Percentiles rank a stretch among this genome's conserved stretches.
Conservation (phyloP, 495 filamentous ascomycete genomes). For the Achaetomiella virescens region DNA sequence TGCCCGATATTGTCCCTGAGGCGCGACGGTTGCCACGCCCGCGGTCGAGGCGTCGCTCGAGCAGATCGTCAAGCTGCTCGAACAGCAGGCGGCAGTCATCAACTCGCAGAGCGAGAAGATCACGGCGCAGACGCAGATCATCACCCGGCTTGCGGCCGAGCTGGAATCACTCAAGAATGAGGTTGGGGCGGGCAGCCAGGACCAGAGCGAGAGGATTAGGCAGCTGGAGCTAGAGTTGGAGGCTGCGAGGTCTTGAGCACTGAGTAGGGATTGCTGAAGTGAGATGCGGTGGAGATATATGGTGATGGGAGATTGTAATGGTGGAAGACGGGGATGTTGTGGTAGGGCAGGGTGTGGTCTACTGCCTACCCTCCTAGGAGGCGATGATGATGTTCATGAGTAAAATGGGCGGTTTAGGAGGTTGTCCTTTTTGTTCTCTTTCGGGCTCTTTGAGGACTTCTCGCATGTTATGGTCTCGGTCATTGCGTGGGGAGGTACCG, state of each 20-base stretch:
- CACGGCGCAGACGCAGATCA: conserved; percentile 50
- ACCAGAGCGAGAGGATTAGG: conserved; percentile 63
- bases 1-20: conserved; percentile 18
- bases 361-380: background rate
- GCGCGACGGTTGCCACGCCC: conserved; percentile 14
- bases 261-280: background rate
- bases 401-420: background rate
- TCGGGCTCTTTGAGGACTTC: background rate
- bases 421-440: background rate
- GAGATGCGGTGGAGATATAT: background rate
- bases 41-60: conserved; percentile 43
- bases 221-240: conserved; percentile 66
- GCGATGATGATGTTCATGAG: conserved; percentile 2
- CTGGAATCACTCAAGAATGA: conserved; percentile 62
- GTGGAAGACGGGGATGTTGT: background rate
- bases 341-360: background rate
- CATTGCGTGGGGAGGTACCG: background rate
- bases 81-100: conserved; percentile 58
- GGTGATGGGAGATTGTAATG: background rate
- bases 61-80: conserved; percentile 60
- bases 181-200: conserved; percentile 36
- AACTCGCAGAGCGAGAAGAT: conserved; percentile 54
- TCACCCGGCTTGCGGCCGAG: conserved; percentile 56
- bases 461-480: background rate
- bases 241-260: conserved; percentile 36